A percentile compares a stretch with the other conserved stretches of the same genome.
Conservation (phyloP, 306 rosid genomes). For the Senna tora region DNA sequence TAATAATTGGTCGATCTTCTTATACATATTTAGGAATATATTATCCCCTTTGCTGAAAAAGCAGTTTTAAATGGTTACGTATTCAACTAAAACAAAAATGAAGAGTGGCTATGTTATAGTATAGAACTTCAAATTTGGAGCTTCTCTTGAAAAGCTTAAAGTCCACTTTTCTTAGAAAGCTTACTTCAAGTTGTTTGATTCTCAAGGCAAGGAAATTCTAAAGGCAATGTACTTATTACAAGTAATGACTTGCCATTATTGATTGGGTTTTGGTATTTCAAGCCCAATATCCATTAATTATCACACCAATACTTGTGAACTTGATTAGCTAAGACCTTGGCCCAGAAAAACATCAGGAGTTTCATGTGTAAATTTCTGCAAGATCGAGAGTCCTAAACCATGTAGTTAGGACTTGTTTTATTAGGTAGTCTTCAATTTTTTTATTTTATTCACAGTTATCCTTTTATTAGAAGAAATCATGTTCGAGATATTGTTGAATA, state of each 20-base stretch:
- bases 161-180: neutral
- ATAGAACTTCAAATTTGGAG: constrained; percentile 1
- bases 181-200: constrained; percentile 7
- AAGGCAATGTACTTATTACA: neutral
- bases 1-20: neutral
- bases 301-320: neutral
- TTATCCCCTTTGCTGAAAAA: neutral
- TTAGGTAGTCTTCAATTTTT: too few species aligned
- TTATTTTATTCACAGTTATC: too few species aligned
- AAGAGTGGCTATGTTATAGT: neutral
- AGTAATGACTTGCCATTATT: constrained; percentile 3
- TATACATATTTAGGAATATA: too few species aligned
- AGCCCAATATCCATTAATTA: too few species aligned
- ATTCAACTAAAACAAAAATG: neutral
- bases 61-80: neutral
- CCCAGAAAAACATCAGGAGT: neutral
- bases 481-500: too few species aligned
- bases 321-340: neutral
- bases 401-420: neutral
- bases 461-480: too few species aligned
- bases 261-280: neutral
- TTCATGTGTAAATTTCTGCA: neutral
- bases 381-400: neutral
- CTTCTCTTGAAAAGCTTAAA: neutral
- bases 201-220: neutral